These are phyloP conservation scores for Tetrapisispora iriomotensis DNA, from an alignment of 805 yeast genomes.

Conservation along the genomic window DNA sequence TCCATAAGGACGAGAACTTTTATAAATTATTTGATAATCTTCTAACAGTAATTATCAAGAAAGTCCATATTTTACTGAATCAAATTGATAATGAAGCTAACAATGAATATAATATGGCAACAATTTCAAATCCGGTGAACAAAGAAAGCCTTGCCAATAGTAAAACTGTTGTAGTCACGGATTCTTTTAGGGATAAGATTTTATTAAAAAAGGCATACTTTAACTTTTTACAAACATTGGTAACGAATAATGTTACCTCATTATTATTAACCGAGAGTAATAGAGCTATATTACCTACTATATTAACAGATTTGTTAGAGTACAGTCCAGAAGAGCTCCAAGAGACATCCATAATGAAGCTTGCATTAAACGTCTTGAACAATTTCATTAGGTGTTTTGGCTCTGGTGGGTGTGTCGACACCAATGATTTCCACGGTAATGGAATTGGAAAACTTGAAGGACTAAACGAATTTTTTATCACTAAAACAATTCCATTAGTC, in stretches of 20 bases:
- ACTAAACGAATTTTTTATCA: conserved; percentile 58
- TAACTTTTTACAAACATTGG: conserved; percentile 56
- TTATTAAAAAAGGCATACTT: conserved; percentile 62
- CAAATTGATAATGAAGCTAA: conserved; percentile 33
- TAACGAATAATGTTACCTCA: conserved; percentile 71
- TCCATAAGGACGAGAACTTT: conserved; percentile 53
- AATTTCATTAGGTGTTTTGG: conserved; percentile 58
- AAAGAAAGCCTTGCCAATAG: conserved; percentile 1
- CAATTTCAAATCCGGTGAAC: background rate
- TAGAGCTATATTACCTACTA: conserved; percentile 45
- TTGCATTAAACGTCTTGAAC: conserved; percentile 59
- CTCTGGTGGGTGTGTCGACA: conserved; percentile 54
- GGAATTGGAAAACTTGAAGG: conserved; percentile 47
- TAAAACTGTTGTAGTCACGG: conserved; percentile 39
- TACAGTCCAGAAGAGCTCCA: conserved; percentile 48
- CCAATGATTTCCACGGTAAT: conserved; percentile 43
- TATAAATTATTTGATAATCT: conserved; percentile 67
- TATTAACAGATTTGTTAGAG: conserved; percentile 54
- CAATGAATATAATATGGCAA: conserved; percentile 8
- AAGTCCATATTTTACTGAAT: conserved; percentile 43
- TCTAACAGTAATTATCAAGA: conserved; percentile 61
- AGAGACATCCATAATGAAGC: conserved; percentile 58
- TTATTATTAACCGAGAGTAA: conserved; percentile 64
- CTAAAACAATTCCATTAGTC: conserved; percentile 53
- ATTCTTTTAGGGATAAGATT: conserved; percentile 53